These are phyloP conservation scores for Saccharomyces cerevisiae DNA, from an alignment of 805 yeast species.

Conservation along the genomic window DNA sequence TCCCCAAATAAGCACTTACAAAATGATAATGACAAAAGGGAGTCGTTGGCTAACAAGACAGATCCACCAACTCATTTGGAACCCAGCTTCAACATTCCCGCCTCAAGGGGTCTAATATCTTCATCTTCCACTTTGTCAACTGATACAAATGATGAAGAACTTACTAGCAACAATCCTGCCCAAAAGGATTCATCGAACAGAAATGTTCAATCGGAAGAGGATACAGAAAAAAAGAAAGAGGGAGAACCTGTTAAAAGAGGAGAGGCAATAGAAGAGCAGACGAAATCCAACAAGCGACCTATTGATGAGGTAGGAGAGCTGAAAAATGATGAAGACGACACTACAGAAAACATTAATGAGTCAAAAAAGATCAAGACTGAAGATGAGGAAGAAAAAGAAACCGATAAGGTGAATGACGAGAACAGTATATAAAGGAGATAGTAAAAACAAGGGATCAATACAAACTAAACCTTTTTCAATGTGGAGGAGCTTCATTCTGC, in stretches of 20 bases:
- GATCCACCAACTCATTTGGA: background rate
- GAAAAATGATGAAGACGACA: background rate
- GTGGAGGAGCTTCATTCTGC: slow-evolving; percentile 12
- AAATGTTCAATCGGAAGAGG: background rate
- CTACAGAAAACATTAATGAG: background rate
- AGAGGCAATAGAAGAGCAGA: background rate
- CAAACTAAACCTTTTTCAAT: background rate
- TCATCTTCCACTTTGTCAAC: background rate
- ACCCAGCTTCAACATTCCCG: background rate
- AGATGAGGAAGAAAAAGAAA: background rate
- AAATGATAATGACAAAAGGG: background rate
- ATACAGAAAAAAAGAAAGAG: background rate
- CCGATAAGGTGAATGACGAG: background rate
- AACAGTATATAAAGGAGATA: background rate
- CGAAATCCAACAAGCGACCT: background rate
- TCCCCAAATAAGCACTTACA: background rate
- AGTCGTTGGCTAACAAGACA: background rate
- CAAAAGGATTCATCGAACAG: background rate
- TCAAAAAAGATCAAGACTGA: background rate
- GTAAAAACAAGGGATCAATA: background rate
- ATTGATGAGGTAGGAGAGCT: background rate
- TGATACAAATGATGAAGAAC: background rate
- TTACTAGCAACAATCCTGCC: background rate
- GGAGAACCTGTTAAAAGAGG: background rate
- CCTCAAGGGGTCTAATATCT: background rate